Base-by-base conservation (phyloP, 352 stramenopile genomes). In the Globisporangium splendens region DNA sequence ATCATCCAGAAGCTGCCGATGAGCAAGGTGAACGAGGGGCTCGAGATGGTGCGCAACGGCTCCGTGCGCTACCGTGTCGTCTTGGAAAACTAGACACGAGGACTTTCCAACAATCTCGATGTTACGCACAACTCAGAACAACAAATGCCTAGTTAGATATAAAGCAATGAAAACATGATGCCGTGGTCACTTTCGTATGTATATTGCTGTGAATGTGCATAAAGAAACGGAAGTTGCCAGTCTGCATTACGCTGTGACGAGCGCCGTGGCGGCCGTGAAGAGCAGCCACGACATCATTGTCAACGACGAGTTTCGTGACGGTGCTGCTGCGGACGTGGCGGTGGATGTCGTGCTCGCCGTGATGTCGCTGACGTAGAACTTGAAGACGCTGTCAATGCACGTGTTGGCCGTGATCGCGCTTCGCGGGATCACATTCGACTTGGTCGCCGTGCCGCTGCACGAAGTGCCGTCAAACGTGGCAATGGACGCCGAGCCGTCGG, bases 1-100 rank as follows among this genome's bases (percentile, higher is more conserved):
- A 60, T 83, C 41, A 81, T 83, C 44, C 60, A 86, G 62, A 77
- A 77, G 50, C 46, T 84, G 42, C 68, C 72, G 0, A 78, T 83
- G 70, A 48, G n/a, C 31, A 57, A 81, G 42, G 72, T 69, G 14
- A 79, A 83, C 51, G 53, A 75, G 11, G 69, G 69, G 0, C n/a
- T 82, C 39, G 13, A 75, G 33, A 72, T 77, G 62, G 69, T 83
- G 46, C 64, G 61, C 39, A 42, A 77, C 22, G 70, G 75, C 50
- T 46, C 62, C 18, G 70, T 69, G 35, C 72, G 75, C 39, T 85
- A 79, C 59, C 76, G 76, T 52, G 65, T 71, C 21, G 67, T 75
- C 24, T 49, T 83, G 64, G 12, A 87, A 62, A 56, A 85, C 74
- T 17, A 83, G 59, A 31, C 24, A 5, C 24, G 2, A 31, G 2